Evolutionary conservation across 495 filamentous ascomycete genomes (phyloP).

Genomic region (Neurospora sp.): DNA sequence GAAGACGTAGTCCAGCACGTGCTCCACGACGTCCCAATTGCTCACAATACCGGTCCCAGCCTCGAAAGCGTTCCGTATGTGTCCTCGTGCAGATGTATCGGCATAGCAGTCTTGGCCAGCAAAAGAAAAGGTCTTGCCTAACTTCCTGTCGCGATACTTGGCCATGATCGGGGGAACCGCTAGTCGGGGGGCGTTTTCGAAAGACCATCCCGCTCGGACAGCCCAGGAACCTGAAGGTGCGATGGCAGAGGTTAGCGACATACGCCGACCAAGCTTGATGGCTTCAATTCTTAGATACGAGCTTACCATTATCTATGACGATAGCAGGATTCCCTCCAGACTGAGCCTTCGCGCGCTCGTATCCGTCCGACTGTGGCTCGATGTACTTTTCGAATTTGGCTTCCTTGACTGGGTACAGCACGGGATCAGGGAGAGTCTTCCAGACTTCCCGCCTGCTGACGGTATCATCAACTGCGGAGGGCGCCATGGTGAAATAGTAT

Average conservation of each 20-base stretch:
- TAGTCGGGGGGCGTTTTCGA: slow-evolving; percentile 69
- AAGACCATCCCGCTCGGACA: slow-evolving; percentile 91
- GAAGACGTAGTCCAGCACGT: slow-evolving; percentile 84
- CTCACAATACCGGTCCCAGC: slow-evolving; percentile 79
- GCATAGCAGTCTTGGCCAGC: slow-evolving; percentile 85
- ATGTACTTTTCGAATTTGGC: slow-evolving; percentile 68
- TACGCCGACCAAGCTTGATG: not conserved
- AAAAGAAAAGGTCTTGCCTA: slow-evolving; percentile 80
- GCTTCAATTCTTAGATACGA: not conserved
- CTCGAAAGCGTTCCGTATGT: slow-evolving; percentile 86
- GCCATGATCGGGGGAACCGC: slow-evolving; percentile 81
- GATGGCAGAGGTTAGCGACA: slow-evolving; percentile 1
- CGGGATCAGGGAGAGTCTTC: slow-evolving; percentile 34
- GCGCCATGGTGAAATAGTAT: slow-evolving; percentile 27
- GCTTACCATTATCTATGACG: slow-evolving; percentile 93
- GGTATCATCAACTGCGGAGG: slow-evolving; percentile 30
- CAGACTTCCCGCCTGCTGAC: slow-evolving; percentile 22
- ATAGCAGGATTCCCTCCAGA: slow-evolving; percentile 53
- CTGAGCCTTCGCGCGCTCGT: slow-evolving; percentile 45
- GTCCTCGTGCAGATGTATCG: slow-evolving; percentile 84
- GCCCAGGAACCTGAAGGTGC: slow-evolving; percentile 60
- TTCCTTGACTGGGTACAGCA: slow-evolving; percentile 50
- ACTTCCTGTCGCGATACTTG: slow-evolving; percentile 85
- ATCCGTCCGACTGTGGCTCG: slow-evolving; percentile 56
- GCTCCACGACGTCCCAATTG: slow-evolving; percentile 97